These are phyloP conservation scores for Fusarium bulbicola DNA, from an alignment of 2,329 filamentous ascomycete species.

Conservation along the genomic window DNA sequence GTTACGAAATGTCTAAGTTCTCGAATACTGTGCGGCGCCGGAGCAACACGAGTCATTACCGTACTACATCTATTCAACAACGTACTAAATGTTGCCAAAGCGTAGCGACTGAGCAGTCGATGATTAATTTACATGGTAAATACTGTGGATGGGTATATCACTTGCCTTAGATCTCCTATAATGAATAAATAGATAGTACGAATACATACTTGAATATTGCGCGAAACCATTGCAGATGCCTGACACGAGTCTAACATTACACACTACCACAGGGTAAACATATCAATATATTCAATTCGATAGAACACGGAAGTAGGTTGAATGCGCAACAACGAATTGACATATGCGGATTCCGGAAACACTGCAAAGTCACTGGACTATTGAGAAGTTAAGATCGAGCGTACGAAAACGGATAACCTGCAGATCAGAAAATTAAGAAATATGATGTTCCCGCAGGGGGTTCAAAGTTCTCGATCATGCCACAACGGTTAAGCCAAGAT, in stretches of 20 bases:
- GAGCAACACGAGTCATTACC: not conserved
- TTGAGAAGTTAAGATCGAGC: not conserved
- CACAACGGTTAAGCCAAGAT: not conserved
- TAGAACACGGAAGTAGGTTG: not conserved
- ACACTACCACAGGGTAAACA: not conserved
- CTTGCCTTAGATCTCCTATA: not conserved
- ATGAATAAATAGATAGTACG: not conserved
- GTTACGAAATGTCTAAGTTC: not conserved
- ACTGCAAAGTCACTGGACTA: not conserved
- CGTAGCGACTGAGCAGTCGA: not conserved
- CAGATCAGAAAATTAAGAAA: slow-evolving; percentile 1
- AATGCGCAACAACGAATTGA: not conserved
- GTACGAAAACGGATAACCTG: not conserved
- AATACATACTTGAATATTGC: too few species aligned
- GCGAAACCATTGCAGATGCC: not conserved
- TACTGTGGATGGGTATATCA: not conserved
- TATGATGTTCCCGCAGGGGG: not conserved
- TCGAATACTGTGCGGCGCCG: not conserved
- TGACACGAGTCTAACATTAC: not conserved
- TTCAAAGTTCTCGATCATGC: not conserved
- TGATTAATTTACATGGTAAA: not conserved
- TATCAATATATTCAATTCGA: not conserved
- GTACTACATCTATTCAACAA: not conserved
- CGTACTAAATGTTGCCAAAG: not conserved
- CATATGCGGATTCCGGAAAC: not conserved